A percentile compares a stretch with the other conserved stretches of the same genome.
These are phyloP conservation scores for Colletotrichum tamarilloi DNA, from an alignment of 2,329 filamentous ascomycete species.

Conservation along the genomic window DNA sequence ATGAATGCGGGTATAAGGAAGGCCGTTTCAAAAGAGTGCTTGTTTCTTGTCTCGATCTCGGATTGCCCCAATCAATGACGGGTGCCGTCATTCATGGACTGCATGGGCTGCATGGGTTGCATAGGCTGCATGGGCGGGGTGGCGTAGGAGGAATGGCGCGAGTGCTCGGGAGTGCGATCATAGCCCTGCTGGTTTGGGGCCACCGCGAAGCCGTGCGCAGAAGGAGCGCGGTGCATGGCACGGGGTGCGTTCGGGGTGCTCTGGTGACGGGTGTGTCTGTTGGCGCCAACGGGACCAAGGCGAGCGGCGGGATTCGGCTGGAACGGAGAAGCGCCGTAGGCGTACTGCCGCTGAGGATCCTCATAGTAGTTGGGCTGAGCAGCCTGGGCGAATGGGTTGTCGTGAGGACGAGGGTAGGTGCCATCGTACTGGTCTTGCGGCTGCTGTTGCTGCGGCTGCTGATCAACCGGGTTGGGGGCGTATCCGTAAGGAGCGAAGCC, in stretches of 20 bases:
- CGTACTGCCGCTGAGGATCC: conserved; percentile 36
- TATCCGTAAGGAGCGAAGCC: conserved; percentile 34
- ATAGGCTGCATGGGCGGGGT: conserved; percentile 26
- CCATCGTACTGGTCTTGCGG: conserved; percentile 36
- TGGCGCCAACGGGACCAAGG: conserved; percentile 16
- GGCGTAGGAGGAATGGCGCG: conserved; percentile 17
- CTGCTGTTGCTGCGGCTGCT: conserved; percentile 20
- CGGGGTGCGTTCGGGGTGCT: conserved; percentile 42
- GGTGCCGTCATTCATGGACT: conserved; percentile 18
- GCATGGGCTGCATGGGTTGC: conserved; percentile 28
- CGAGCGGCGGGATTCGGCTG: conserved; percentile 22
- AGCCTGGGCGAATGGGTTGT: conserved; percentile 26
- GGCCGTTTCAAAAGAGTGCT: conserved; percentile 32
- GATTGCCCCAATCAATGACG: conserved; percentile 26
- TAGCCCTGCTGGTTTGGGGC: conserved; percentile 32
- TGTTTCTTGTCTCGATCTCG: conserved; percentile 19
- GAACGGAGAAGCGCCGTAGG: conserved; percentile 26
- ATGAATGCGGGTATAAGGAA: conserved; percentile 27
- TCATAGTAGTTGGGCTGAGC: conserved; percentile 39
- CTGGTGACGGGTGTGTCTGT: conserved; percentile 44
- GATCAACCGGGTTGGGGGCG: conserved; percentile 26
- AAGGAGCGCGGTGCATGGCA: conserved; percentile 32
- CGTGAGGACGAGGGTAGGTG: conserved; percentile 34
- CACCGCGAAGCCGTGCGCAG: conserved; percentile 33
- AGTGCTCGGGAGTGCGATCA: conserved; percentile 28